These are phyloP conservation scores for Plicaturopsis crispa DNA, from an alignment of 768 basidiomycete species.

Conservation along the genomic window DNA sequence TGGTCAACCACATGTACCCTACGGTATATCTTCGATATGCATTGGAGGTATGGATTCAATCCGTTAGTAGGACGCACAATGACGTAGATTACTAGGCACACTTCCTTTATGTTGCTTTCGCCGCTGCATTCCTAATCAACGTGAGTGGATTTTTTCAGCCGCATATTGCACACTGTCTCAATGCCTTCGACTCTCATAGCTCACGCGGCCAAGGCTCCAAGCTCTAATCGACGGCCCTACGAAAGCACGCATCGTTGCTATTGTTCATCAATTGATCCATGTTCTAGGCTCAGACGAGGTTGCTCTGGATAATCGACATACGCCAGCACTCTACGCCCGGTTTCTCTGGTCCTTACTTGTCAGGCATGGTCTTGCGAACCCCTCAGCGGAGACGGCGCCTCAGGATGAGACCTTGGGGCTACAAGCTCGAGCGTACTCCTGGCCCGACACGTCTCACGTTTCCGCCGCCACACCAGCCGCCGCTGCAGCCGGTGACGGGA, in stretches of 20 bases:
- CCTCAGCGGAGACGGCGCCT: constrained; percentile 5
- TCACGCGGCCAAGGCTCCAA: constrained; percentile 42
- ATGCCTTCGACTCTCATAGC: constrained; percentile 21
- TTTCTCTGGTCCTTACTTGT: constrained; percentile 43
- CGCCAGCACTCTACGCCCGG: constrained; percentile 49
- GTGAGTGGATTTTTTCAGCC: constrained; percentile 23
- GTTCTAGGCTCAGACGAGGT: constrained; percentile 42
- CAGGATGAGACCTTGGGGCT: no score
- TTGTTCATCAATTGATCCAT: constrained; percentile 35
- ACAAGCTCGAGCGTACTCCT: no score
- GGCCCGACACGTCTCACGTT: constrained; percentile 33
- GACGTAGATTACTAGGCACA: constrained; percentile 21
- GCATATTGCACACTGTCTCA: constrained; percentile 1
- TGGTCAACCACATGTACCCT: constrained; percentile 42
- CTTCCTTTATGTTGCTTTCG: constrained; percentile 48
- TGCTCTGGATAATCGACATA: constrained; percentile 47
- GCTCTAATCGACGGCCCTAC: constrained; percentile 31
- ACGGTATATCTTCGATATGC: constrained; percentile 50
- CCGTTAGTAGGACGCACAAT: no score
- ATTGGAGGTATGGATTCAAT: constrained; percentile 28
- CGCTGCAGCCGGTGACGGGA: constrained; percentile 4
- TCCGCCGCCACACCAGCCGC: constrained; percentile 7
- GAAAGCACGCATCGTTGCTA: constrained; percentile 32
- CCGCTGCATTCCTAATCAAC: constrained; percentile 54
- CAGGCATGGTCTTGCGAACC: constrained; percentile 20